Evolutionary conservation across 495 filamentous ascomycete genomes (phyloP), one percentile per base, ranked within the genome.

Genomic region (Neurospora sp.): DNA sequence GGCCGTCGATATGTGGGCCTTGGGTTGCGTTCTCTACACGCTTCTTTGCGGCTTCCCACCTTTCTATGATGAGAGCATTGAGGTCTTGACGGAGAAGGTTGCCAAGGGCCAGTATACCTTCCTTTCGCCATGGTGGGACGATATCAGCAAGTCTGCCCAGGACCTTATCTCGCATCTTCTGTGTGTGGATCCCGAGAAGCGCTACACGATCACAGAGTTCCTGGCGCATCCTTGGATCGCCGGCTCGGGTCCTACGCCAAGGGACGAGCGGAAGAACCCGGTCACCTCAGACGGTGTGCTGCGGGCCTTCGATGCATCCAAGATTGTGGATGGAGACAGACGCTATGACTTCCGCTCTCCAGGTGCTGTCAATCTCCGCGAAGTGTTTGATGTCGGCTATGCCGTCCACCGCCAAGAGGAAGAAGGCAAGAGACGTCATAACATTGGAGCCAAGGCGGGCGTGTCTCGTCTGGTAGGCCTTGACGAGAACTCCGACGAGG

Each of bases 71-170:
- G 96, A 99, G 81, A 96, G 93, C 76, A 98, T 99, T 76, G 94
- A 97, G 76, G 91, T 97, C 3, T 89, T 99, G 73, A 99, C 96
- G 3, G 96, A 99, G 77, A 99, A 99, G 84, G 96, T 99, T 38
- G 96, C 96, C 6, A 89, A 93, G 71, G 96, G 96, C 12, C 94
- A 98, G 83, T 99, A 96, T 80, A 98, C 96, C 8, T 99, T 99
- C 86, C 86, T 98, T 8, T 98, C 95, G 12, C 96, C 96, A 1
- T 99, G 96, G 96, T 99, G 96, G 96, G 96, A 99, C 77, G 94
- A 98, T 74, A 98, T 98, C 73, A 97, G 94, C 75, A 95, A 97
- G 82, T 90, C 93, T 0, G 96, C 96, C 1, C 93, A 98, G 79
- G 96, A 99, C 77, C 82, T 99, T 6, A 94, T 99, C 69, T 93